Conservation (phyloP, 768 basidiomycete genomes). For the Kwoniella europaea region DNA sequence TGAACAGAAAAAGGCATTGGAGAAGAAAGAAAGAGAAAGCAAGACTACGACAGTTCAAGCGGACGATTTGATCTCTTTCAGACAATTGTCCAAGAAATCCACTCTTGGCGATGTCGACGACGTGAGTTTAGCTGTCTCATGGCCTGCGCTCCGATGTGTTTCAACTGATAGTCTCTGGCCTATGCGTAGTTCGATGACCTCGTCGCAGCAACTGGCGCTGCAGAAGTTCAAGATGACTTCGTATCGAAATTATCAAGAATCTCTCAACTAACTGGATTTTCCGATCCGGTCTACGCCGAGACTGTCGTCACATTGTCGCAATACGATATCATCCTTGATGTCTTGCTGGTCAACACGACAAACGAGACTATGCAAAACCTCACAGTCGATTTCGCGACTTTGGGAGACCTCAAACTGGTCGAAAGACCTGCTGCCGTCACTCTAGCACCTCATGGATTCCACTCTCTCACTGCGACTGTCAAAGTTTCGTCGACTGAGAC, state of each 20-base stretch:
- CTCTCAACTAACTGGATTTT: constrained; percentile 95
- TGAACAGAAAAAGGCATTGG: constrained; percentile 78
- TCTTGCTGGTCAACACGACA: constrained; percentile 95
- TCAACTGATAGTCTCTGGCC: not conserved
- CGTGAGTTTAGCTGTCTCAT: constrained; percentile 46
- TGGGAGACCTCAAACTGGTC: constrained; percentile 95
- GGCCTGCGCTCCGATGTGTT: not conserved
- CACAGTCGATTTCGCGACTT: constrained; percentile 93
- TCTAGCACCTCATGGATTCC: constrained; percentile 94
- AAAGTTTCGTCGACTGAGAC: constrained; percentile 98
- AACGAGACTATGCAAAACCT: constrained; percentile 92
- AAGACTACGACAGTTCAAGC: constrained; percentile 80
- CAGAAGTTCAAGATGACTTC: constrained; percentile 86
- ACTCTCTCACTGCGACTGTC: constrained; percentile 97
- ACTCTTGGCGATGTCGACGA: constrained; percentile 70
- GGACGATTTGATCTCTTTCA: constrained; percentile 87
- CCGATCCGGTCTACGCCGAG: constrained; percentile 97
- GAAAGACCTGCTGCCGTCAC: constrained; percentile 94
- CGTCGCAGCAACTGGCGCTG: constrained; percentile 82
- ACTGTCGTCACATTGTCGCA: constrained; percentile 97
- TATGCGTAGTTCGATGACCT: constrained; percentile 79
- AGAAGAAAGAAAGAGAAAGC: constrained; percentile 82
- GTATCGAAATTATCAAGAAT: constrained; percentile 91
- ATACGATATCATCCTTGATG: constrained; percentile 94
- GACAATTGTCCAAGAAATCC: constrained; percentile 93